phyloP scores from a whole-genome alignment of 2,329 filamentous ascomycete genomes.

The Grosmannia huntii region DNA sequence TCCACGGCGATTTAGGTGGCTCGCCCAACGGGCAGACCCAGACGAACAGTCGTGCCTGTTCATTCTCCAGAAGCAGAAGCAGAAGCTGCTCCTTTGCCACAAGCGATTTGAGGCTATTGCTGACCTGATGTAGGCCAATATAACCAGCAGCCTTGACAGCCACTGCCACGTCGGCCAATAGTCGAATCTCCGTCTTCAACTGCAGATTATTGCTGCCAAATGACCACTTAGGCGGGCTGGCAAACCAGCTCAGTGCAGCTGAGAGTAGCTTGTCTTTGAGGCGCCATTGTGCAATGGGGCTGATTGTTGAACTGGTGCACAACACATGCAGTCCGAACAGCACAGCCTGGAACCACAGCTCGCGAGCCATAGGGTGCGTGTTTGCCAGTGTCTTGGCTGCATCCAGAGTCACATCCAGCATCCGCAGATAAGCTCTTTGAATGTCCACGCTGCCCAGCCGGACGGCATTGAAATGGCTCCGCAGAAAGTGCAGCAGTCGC shows the following conservation, averaged over 20 bases:
- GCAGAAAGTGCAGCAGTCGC: constrained; percentile 74
- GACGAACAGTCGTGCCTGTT: constrained; percentile 70
- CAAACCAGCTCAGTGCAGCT: constrained; percentile 82
- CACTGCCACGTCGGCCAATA: constrained; percentile 61
- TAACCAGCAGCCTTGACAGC: constrained; percentile 52
- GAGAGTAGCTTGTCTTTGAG: constrained; percentile 83
- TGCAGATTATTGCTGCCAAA: constrained; percentile 91
- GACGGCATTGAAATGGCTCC: constrained; percentile 88
- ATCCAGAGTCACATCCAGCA: constrained; percentile 67
- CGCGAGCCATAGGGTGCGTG: constrained; percentile 76
- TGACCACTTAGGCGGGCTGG: constrained; percentile 72
- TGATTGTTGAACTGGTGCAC: constrained; percentile 54
- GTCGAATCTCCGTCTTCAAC: constrained; percentile 78
- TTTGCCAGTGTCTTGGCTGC: constrained; percentile 52
- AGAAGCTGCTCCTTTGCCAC: constrained; percentile 76
- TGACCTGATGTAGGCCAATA: constrained; percentile 39
- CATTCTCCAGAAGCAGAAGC: constrained; percentile 66
- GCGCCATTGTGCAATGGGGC: constrained; percentile 56
- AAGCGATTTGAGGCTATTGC: constrained; percentile 50
- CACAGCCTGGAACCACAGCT: constrained; percentile 81
- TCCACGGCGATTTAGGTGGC: constrained; percentile 25
- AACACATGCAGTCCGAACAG: constrained; percentile 72
- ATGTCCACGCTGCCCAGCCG: constrained; percentile 73
- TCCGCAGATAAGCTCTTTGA: constrained; percentile 67
- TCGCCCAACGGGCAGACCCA: constrained; percentile 78